Base-by-base conservation (phyloP, 2,329 filamentous ascomycete species). In the Phialocephala subalpina region DNA sequence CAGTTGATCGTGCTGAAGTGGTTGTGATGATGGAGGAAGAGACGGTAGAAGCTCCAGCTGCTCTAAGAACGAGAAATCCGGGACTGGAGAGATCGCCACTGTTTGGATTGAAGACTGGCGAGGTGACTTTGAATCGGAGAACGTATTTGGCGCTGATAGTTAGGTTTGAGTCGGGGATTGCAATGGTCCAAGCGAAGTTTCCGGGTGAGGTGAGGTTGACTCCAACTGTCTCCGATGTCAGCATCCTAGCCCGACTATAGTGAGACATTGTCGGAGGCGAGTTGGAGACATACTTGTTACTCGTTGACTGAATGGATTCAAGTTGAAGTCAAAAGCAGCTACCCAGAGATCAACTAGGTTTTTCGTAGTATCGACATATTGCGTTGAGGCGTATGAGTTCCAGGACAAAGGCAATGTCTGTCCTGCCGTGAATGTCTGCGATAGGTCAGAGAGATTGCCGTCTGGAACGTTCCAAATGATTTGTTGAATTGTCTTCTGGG, bases 131-230 rank as follows among this genome's bases (percentile, higher is more conserved):
- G 65, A 67, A 67, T 42, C 65, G 62, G 12, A 67, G 45, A 9
- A 67, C 62, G 47, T 67, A 67, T 59, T 65, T 64, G 11, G 65
- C 65, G 40, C 38, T 52, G 16, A 60, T 18, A 14, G 40, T 20
- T 18, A 67, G 22, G 42, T 56, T 58, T 1, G 11, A 36, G 35
- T 58, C 56, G 33, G 65, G 62, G 29, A 65, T 65, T 8, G 52
- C 35, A 33, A 67, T 67, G 3, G 62, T 62, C 65, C 65, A 67
- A 6, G 62, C 57, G 40, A 49, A 62, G 14, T 60, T 36, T 70
- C 72, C 8, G 67, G 80, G 22, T 77, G 80, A n/a, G 80, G 81
- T 72, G 73, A 80, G 1, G 73, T 80, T 12, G 76, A 67, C 27
- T 27, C 61, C 64, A 25, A n/a, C 65, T 67, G 18, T 57, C 12